Evolutionary conservation across 345 rosid species (phyloP), one percentile per base, ranked within the genome.

Genomic region (Brassica cretica): DNA sequence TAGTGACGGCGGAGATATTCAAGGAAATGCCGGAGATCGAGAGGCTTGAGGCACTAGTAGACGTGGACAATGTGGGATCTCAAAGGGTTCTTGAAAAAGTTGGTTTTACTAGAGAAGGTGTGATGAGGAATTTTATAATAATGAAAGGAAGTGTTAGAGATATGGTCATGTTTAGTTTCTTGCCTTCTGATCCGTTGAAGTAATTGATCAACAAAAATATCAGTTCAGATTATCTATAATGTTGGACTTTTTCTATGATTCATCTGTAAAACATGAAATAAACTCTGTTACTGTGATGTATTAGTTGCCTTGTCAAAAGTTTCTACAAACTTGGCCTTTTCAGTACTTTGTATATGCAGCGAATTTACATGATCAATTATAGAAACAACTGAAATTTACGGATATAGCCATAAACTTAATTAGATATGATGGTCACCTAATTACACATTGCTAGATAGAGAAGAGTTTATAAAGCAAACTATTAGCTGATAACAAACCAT

Each of bases 101-200:
- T 77, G 93, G 93, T 56, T 89, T 91, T 74, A 41, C 6, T 3
- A 86, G 81, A 72, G 96, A 91, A 79, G 94, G 91, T 49, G 87
- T 87, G 25, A 80, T 87, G 8, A 86, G 93, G 74, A 91, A 85
- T 66, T 87, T 79, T 6, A 2, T 46, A 11, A 10, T 63, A 29
- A 59, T 32, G 5, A 89, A 87, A 74, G 98, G 93, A 56, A 80
- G 69, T n/a, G 44, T 84, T 19, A 81, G 93, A 72, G 93, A 88
- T 68, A 67, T 72, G 85, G 87, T 88, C 4, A 88, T 84, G 76
- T 88, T 85, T 68, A 88, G 93, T 76, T 77, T 87, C 44, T 85
- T 93, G 32, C 82, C 89, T 21, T 85, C 86, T 64, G 93, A 92
- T 80, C 77, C 78, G 68, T 76, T 58, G 61, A 44, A 15, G 16